phyloP scores from a whole-genome alignment of 2,329 filamentous ascomycete genomes.

The Penicillium paneum region DNA sequence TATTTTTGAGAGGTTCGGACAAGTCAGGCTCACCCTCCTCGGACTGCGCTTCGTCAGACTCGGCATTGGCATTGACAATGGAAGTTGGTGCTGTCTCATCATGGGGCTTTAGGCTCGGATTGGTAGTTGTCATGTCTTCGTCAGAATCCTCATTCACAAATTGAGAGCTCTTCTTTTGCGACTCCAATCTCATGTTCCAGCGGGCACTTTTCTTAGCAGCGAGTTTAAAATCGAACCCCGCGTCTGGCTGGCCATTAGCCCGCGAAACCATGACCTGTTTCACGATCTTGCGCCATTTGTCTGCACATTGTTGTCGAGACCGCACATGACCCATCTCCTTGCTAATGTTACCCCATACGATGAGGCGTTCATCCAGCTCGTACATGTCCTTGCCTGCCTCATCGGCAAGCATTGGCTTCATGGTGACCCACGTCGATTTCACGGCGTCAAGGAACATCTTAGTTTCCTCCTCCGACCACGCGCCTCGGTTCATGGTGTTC shows the following conservation, averaged over 20 bases:
- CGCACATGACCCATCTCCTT: conserved; percentile 28
- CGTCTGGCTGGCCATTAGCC: conserved; percentile 21
- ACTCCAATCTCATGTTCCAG: conserved; percentile 8
- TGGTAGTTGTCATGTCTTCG: background rate
- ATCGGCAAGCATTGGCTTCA: conserved; percentile 9
- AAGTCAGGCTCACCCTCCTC: background rate
- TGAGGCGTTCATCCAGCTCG: conserved; percentile 33
- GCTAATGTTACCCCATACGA: conserved; percentile 36
- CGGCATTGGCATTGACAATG: background rate
- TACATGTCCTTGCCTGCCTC: conserved; percentile 36
- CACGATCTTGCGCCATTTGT: conserved; percentile 40
- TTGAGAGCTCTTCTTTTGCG: conserved; percentile 14
- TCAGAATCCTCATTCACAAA: conserved; percentile 19
- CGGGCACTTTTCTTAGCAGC: conserved; percentile 3
- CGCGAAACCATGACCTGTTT: conserved; percentile 21
- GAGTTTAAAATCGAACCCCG: conserved; percentile 23
- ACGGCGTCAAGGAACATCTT: conserved; percentile 28
- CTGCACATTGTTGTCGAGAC: conserved; percentile 40
- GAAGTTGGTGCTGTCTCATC: background rate
- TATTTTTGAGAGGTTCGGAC: background rate
- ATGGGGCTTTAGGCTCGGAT: background rate
- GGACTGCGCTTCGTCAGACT: background rate
- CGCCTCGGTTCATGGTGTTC: conserved; percentile 33
- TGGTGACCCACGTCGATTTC: conserved; percentile 20
- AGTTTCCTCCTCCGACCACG: conserved; percentile 39